Percentiles rank a stretch among this genome's conserved stretches.
Evolutionary conservation across 495 filamentous ascomycete species (phyloP).

Genomic region (Trichoderma erinaceum): DNA sequence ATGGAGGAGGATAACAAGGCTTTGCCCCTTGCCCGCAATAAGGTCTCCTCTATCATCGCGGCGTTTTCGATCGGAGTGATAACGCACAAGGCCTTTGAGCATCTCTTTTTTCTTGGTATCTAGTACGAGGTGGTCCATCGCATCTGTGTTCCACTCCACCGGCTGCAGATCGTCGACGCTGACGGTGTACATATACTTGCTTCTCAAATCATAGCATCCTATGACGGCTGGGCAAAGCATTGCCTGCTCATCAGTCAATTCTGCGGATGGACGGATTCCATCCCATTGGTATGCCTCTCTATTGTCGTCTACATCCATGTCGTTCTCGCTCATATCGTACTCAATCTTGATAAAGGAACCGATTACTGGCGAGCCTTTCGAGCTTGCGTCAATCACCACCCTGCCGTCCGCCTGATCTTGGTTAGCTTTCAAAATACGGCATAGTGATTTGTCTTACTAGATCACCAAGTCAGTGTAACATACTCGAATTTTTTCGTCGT

Average conservation of each 20-base stretch:
- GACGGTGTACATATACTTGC: conserved; percentile 40
- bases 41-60: conserved; percentile 55
- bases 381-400: neutral
- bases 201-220: conserved; percentile 38
- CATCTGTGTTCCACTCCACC: conserved; percentile 46
- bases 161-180: conserved; percentile 31
- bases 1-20: conserved; percentile 52
- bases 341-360: too few relatives aligned
- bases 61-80: conserved; percentile 33
- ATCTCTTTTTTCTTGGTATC: conserved; percentile 46
- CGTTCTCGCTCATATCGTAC: too few relatives aligned
- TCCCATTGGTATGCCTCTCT: neutral
- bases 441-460: too few relatives aligned
- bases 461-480: too few relatives aligned
- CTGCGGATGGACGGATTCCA: neutral
- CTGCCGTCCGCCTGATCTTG: neutral
- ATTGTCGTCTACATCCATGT: too few relatives aligned
- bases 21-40: conserved; percentile 51
- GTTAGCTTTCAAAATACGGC: neutral
- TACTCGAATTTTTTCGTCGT: neutral
- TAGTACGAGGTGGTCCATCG: conserved; percentile 52
- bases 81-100: conserved; percentile 46
- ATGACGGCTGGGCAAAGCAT: conserved; percentile 37
- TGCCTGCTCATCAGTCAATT: conserved; percentile 35
- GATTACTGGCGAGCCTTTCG: too few relatives aligned